These are phyloP conservation scores for Macrocybe gigantea DNA, from an alignment of 768 basidiomycete species.

Conservation along the genomic window DNA sequence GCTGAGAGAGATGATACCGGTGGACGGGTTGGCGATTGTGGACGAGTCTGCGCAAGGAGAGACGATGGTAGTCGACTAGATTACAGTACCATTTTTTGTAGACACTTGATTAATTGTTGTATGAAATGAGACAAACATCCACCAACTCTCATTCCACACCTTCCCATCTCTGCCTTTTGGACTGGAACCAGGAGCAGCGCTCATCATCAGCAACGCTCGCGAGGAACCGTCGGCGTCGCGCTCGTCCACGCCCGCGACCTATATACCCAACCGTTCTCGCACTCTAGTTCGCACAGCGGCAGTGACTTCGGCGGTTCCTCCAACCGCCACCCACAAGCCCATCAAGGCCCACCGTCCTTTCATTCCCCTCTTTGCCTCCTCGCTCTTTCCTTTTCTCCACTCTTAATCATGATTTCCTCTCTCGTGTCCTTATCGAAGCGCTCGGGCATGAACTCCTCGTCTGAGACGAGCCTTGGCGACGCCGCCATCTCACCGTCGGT, in stretches of 20 bases:
- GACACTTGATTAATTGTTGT: not conserved
- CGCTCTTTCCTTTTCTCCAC: conserved; percentile 16
- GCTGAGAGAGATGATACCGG: conserved; percentile 16
- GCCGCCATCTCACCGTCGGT: conserved; percentile 33
- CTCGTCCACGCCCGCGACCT: conserved; percentile 31
- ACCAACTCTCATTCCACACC: no score
- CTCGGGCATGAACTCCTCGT: conserved; percentile 24
- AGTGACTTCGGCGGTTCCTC: conserved; percentile 53
- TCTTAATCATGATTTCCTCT: conserved; percentile 28
- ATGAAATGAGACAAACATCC: no score
- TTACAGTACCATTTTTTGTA: not conserved
- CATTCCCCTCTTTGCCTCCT: conserved; percentile 10
- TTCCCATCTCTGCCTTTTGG: not conserved
- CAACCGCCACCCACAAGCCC: not conserved
- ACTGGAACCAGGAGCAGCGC: conserved; percentile 13
- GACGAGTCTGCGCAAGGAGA: conserved; percentile 10
- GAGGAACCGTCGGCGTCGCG: conserved; percentile 45
- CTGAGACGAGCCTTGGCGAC: conserved; percentile 26
- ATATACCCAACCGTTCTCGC: conserved; percentile 34
- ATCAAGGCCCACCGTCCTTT: conserved; percentile 5
- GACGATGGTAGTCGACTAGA: conserved; percentile 15
- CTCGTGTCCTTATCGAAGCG: conserved; percentile 26
- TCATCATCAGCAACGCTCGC: conserved; percentile 14
- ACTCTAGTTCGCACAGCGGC: conserved; percentile 29
- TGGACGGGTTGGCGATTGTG: conserved; percentile 14